Percentiles rank a stretch among this genome's conserved stretches.
Conservation (phyloP, 768 basidiomycete genomes). For the Leccinum variicolor region DNA sequence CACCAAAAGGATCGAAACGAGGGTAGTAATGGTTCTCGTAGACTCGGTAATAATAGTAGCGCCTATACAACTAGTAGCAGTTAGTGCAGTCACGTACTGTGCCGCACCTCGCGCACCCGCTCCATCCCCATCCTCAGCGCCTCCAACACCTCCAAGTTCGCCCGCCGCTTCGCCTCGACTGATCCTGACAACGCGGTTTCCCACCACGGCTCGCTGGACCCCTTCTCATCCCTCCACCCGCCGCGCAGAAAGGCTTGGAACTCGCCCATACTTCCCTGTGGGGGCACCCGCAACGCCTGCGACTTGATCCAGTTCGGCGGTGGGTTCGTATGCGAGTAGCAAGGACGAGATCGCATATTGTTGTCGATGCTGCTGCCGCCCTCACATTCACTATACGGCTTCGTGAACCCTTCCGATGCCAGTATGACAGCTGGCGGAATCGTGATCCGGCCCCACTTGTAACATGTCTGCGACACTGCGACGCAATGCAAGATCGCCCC, state of each 20-base stretch:
- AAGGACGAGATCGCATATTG: background rate
- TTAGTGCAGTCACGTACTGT: background rate
- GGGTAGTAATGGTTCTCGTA: background rate
- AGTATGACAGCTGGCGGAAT: constrained; percentile 65
- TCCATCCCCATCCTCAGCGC: constrained; percentile 24
- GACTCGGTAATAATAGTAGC: background rate
- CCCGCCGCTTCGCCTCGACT: constrained; percentile 38
- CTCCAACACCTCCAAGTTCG: constrained; percentile 24
- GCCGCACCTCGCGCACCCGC: constrained; percentile 7
- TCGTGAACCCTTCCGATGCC: constrained; percentile 54
- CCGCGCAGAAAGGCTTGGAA: constrained; percentile 46
- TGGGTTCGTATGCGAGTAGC: constrained; percentile 32
- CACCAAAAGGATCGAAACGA: background rate
- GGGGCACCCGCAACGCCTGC: constrained; percentile 21
- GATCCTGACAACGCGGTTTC: constrained; percentile 51
- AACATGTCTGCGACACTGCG: constrained; percentile 60
- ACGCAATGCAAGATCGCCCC: constrained; percentile 61
- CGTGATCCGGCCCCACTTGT: constrained; percentile 70
- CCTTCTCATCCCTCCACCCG: constrained; percentile 55
- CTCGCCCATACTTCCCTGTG: constrained; percentile 16
- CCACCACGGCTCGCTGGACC: constrained; percentile 60
- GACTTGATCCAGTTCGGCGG: constrained; percentile 27
- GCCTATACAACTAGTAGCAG: background rate
- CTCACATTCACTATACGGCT: constrained; percentile 10
- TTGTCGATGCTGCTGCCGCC: background rate